Evolutionary conservation across 192 early-diverging fungal species (phyloP), one percentile per base, ranked within the genome.

Genomic region (Backusella sp.): DNA sequence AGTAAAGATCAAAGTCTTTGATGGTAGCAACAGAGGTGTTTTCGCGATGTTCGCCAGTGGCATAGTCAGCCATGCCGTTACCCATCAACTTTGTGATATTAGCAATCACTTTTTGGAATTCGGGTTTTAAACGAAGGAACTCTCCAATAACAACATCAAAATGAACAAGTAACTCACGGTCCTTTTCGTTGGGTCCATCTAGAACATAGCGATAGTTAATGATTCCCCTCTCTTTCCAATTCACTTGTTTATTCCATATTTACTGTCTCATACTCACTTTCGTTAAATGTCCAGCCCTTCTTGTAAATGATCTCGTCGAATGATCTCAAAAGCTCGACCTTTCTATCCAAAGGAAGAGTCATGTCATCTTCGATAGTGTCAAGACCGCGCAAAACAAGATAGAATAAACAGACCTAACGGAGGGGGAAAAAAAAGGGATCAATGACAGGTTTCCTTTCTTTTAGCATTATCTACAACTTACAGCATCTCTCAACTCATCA

Each of bases 361-460:
- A 99, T 97, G 77, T 99, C 98, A 85, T 99, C 98, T 85, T 99
- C 98, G 72, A 99, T 90, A 2, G 98, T 99, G 82, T 99, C 98
- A 65, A 99, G 88, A 15, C 94, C 98, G 39, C 98, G 92, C 73
- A 99, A 88, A 39, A 97, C 87, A 68, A 99, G 88, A 83, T 99
- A 99, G 84, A 99, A 99, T 70, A 99, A 76, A 81, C 97, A 99
- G 59, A 99, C 88, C 80, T 93, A 85, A 37, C 1, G 14, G 36
- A 21, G 4, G n/a, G n/a, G n/a, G n/a, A n/a, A n/a, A 28, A 81
- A 77, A 6, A 77, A 52, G 8, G 85, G 77, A 21, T 62, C 56
- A 62, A 62, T 68, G 87, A 78, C 86, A 82, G 17, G 90, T 77
- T 28, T 85, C 80, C 23, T 35, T 41, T 23, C 23, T 41, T 26